Conservation (phyloP, 192 early-diverging fungal genomes). For the Martensiomyces pterosporus region DNA sequence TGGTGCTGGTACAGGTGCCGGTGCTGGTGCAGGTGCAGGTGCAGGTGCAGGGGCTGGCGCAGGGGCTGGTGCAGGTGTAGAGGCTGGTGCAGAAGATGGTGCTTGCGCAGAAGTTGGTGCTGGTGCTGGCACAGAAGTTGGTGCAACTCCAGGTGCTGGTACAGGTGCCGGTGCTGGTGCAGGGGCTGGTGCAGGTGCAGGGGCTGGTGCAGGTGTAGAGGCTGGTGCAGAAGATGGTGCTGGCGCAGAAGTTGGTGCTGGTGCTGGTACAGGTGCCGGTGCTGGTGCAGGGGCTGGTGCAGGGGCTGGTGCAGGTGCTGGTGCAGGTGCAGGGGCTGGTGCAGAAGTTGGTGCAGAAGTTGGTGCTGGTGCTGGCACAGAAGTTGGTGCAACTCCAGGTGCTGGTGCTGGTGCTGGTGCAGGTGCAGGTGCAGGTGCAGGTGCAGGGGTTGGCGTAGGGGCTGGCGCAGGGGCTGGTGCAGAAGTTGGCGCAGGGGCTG, state of each 20-base stretch:
- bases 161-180: background rate
- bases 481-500: background rate
- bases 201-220: too few relatives aligned
- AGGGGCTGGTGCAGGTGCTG: background rate
- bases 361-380: too few relatives aligned
- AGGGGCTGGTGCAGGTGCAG: too few relatives aligned
- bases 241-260: too few relatives aligned
- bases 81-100: background rate
- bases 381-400: background rate
- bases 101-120: background rate
- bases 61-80: background rate
- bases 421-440: background rate
- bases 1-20: background rate
- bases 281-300: background rate
- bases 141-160: too few relatives aligned
- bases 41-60: background rate
- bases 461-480: background rate
- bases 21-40: background rate
- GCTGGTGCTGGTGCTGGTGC: background rate
- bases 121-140: too few relatives aligned
- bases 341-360: background rate
- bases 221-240: too few relatives aligned
- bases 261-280: too few relatives aligned
- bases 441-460: background rate
- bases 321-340: background rate